phyloP scores from a whole-genome alignment of 1,284 basidiomycete genomes.

The Neolentinus lepideus region DNA sequence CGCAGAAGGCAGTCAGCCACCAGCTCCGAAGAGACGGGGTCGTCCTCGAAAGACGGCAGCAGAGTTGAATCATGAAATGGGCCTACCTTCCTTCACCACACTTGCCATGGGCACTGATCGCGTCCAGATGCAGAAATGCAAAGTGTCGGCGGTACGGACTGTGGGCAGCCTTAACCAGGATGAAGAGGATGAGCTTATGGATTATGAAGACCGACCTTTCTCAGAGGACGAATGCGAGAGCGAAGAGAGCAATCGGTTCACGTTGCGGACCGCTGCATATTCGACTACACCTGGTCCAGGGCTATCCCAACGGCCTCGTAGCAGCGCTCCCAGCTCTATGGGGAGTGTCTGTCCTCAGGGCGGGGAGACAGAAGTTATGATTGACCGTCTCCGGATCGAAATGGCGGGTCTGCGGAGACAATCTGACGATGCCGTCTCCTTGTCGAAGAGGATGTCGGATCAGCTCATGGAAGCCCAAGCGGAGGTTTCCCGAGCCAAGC shows the following conservation, averaged over 20 bases:
- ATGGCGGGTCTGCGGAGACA: constrained; percentile 53
- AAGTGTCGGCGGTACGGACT: constrained; percentile 14
- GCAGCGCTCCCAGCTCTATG: not conserved
- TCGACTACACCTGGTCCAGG: not conserved
- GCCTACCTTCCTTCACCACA: not conserved
- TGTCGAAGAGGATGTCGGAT: constrained; percentile 54
- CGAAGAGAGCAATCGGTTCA: constrained; percentile 32
- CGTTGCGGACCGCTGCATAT: not conserved
- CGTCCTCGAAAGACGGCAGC: constrained; percentile 33
- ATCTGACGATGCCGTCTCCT: constrained; percentile 55
- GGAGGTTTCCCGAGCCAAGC: constrained; percentile 45
- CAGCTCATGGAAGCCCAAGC: constrained; percentile 55
- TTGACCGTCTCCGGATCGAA: constrained; percentile 58
- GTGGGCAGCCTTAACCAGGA: constrained; percentile 10
- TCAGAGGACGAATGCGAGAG: constrained; percentile 45
- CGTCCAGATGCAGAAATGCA: constrained; percentile 4
- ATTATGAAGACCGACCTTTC: constrained; percentile 16
- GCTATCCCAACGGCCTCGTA: not conserved
- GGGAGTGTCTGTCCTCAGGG: not conserved
- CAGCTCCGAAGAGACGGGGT: constrained; percentile 33
- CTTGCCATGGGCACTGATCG: not conserved
- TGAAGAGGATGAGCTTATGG: constrained; percentile 14
- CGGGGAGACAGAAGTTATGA: constrained; percentile 18
- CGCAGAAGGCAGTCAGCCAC: constrained; percentile 18
- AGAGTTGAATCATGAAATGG: constrained; percentile 1